Evolutionary conservation across 257 asterid species (phyloP), one percentile per base, ranked within the genome.

Genomic region (Ophiorrhiza pumila): DNA sequence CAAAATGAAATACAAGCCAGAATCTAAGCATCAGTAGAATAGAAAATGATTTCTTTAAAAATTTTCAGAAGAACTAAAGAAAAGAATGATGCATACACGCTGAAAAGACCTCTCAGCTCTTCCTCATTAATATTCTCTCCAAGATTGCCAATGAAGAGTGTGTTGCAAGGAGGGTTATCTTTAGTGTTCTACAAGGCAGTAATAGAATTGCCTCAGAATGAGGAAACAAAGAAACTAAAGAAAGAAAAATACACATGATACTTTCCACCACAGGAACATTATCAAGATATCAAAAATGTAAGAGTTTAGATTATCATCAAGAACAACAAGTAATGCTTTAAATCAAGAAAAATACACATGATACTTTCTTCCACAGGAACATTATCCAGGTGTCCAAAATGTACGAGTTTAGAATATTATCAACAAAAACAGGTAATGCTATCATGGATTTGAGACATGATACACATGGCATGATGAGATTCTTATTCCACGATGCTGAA

Each of bases 131-230:
- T 90, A 82, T 81, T 87, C 86, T 90, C 99, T 77, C 99, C 98
- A 67, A 95, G 96, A 79, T 95, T 95, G 74, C 99, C 99, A 83
- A 95, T 95, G 73, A 95, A 95, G 20, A 95, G 96, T 67, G 99
- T 95, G 81, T 95, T 95, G 88, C 99, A 92, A 57, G 97, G 99
- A 79, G 98, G 98, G 78, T 95, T 95, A 62, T 95, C 99, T 81
- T 95, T 95, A 65, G 83, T 89, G 85, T 95, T 95, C 99, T 95
- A 81, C 84, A 76, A 78, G 71, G 68, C 65, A 60, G 65, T 45
- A 74, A 69, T 18, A 59, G 41, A 58, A 42, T 45, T 61, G 25
- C 71, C 60, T 55, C 65, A 34, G 18, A 42, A 53, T 35, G 46
- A 45, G 52, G 72, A 53, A 31, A 43, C n/a, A 57, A 12, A 25